Percentiles rank a stretch among this genome's conserved stretches.
Evolutionary conservation across 352 stramenopile species (phyloP).

Genomic region (Globisporangium okanoganense): DNA sequence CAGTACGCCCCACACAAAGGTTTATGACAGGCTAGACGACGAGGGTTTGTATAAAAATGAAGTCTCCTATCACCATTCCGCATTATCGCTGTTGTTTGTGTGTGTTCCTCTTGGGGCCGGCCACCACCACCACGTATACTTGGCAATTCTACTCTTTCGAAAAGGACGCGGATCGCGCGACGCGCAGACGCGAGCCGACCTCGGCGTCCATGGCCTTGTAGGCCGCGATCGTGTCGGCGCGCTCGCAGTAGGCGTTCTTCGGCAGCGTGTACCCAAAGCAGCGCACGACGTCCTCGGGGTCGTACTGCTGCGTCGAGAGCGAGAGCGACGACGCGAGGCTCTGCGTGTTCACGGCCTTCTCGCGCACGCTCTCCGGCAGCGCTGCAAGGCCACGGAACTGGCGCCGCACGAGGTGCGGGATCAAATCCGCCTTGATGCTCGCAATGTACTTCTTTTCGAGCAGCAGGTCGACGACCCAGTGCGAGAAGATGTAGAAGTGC

Average conservation of each 20-base stretch:
- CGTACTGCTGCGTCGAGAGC: conserved; percentile 42
- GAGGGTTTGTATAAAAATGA: not conserved
- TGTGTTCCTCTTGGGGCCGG: not conserved
- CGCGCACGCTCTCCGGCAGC: conserved; percentile 48
- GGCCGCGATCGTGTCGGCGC: conserved; percentile 66
- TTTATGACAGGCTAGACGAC: not conserved
- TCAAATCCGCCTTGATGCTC: conserved; percentile 80
- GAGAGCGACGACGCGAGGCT: conserved; percentile 58
- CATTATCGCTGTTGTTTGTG: not conserved
- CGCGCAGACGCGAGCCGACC: conserved; percentile 63
- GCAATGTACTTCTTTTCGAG: conserved; percentile 82
- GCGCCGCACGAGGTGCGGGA: conserved; percentile 70
- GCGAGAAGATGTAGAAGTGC: conserved; percentile 85
- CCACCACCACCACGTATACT: no score
- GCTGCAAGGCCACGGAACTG: conserved; percentile 70
- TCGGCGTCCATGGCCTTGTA: conserved; percentile 75
- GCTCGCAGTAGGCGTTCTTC: conserved; percentile 72
- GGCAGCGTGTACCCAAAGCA: conserved; percentile 75
- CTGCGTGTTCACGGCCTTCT: conserved; percentile 55
- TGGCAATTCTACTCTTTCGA: conserved; percentile 21
- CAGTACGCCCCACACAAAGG: not conserved
- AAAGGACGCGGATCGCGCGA: conserved; percentile 51
- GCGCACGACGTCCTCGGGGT: conserved; percentile 65
- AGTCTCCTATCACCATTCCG: not conserved
- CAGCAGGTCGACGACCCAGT: conserved; percentile 76